Conservation (phyloP, 306 rosid species). For the Trifolium pratense region DNA sequence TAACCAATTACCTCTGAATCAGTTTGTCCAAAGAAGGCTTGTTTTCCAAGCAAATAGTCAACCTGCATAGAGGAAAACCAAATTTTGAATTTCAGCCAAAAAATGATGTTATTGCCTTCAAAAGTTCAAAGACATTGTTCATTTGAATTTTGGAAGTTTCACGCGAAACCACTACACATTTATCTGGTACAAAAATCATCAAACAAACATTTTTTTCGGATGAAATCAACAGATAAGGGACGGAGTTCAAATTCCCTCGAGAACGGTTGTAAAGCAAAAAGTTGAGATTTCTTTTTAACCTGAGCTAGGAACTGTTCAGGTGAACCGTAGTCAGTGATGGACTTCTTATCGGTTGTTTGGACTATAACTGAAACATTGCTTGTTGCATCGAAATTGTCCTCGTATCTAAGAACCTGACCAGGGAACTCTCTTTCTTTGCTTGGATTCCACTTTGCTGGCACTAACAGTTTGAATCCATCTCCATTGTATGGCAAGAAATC, state of each 20-base stretch:
- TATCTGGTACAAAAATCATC: no score
- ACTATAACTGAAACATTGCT: constrained; percentile 68
- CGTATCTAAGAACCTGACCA: constrained; percentile 89
- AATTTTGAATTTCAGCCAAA: constrained; percentile 33
- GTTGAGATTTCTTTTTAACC: not conserved
- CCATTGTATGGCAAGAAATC: constrained; percentile 83
- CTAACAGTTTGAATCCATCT: constrained; percentile 73
- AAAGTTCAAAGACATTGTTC: constrained; percentile 11
- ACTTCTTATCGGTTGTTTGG: constrained; percentile 76
- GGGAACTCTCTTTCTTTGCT: constrained; percentile 92
- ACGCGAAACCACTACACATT: no score
- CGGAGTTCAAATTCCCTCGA: not conserved
- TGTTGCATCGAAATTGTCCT: constrained; percentile 81
- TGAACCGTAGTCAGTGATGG: constrained; percentile 86
- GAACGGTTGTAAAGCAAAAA: not conserved
- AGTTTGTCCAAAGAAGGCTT: constrained; percentile 83
- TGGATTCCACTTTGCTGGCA: constrained; percentile 92
- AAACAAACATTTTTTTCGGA: no score
- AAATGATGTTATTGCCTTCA: constrained; percentile 2
- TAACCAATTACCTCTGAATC: constrained; percentile 73
- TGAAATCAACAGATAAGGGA: no score
- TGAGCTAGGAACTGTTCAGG: constrained; percentile 72
- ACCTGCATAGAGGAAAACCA: constrained; percentile 59
- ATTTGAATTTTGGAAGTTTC: not conserved
- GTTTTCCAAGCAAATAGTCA: constrained; percentile 87